Conservation (phyloP, 225 moss, liverwort and hornwort genomes). For the Bryoerythrophyllum caledonicum region DNA sequence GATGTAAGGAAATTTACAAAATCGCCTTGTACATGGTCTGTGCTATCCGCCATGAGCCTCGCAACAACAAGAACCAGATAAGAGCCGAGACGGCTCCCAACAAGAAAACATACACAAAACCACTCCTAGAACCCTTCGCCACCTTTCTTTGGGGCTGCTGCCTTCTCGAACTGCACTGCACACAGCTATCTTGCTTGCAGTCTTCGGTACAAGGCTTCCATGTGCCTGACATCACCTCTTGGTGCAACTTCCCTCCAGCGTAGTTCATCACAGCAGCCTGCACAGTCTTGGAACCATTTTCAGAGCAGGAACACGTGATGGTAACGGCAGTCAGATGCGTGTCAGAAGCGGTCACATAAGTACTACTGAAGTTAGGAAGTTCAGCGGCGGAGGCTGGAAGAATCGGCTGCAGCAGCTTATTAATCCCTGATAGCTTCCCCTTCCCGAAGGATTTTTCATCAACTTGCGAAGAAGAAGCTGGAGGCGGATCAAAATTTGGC, state of each 20-base stretch:
- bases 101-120: slow-evolving; percentile 80
- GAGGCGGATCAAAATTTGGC: slow-evolving; percentile 30
- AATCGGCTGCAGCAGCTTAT: slow-evolving; percentile 37
- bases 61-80: slow-evolving; percentile 68
- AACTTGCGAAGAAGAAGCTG: slow-evolving; percentile 22
- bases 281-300: slow-evolving; percentile 58
- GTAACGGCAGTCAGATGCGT: slow-evolving; percentile 58
- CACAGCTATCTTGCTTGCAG: slow-evolving; percentile 43
- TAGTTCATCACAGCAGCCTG: slow-evolving; percentile 55
- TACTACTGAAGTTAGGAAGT: slow-evolving; percentile 50
- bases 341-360: slow-evolving; percentile 56
- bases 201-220: slow-evolving; percentile 52
- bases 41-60: slow-evolving; percentile 58
- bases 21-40: slow-evolving; percentile 45
- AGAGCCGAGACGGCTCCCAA: slow-evolving; percentile 74
- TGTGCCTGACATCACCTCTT: slow-evolving; percentile 46
- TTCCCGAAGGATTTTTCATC: slow-evolving; percentile 22
- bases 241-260: slow-evolving; percentile 50
- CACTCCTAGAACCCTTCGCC: slow-evolving; percentile 68
- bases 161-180: slow-evolving; percentile 30
- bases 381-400: slow-evolving; percentile 62
- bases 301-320: slow-evolving; percentile 53
- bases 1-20: slow-evolving; percentile 28
- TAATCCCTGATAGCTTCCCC: slow-evolving; percentile 32
- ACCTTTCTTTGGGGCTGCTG: slow-evolving; percentile 58